Conservation (phyloP, 2,329 filamentous ascomycete genomes). For the Cercospora zeina region DNA sequence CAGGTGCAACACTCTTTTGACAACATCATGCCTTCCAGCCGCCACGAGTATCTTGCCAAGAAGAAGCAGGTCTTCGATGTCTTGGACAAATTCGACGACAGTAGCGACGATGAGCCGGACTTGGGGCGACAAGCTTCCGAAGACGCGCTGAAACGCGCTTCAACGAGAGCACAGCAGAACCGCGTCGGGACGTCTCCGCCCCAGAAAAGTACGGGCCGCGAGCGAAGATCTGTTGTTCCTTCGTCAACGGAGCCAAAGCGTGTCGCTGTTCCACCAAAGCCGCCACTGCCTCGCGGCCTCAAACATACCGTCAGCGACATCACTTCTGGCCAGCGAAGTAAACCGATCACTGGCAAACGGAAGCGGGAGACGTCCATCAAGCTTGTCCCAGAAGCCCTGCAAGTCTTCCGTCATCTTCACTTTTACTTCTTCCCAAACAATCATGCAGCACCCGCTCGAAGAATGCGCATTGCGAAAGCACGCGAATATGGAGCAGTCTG, state of each 20-base stretch:
- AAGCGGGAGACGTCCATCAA: conserved; percentile 33
- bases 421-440: conserved; percentile 76
- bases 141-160: conserved; percentile 17
- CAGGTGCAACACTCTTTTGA: background rate
- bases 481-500: conserved; percentile 74
- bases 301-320: conserved; percentile 29
- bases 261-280: background rate
- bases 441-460: conserved; percentile 66
- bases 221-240: conserved; percentile 6
- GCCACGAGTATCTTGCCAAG: conserved; percentile 12
- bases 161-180: conserved; percentile 5
- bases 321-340: conserved; percentile 2
- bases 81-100: conserved; percentile 30
- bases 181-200: conserved; percentile 6
- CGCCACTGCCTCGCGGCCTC: conserved; percentile 10
- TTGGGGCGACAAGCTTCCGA: conserved; percentile 30
- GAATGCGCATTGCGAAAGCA: conserved; percentile 71
- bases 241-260: conserved; percentile 20
- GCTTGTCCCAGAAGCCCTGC: conserved; percentile 32
- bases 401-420: conserved; percentile 36
- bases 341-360: conserved; percentile 31
- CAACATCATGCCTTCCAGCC: conserved; percentile 4
- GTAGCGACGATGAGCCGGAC: conserved; percentile 29
- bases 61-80: conserved; percentile 33
- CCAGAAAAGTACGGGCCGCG: background rate